These are phyloP conservation scores for Aspergillus sp. DNA, from an alignment of 2,329 filamentous ascomycete genomes.

Conservation along the genomic window DNA sequence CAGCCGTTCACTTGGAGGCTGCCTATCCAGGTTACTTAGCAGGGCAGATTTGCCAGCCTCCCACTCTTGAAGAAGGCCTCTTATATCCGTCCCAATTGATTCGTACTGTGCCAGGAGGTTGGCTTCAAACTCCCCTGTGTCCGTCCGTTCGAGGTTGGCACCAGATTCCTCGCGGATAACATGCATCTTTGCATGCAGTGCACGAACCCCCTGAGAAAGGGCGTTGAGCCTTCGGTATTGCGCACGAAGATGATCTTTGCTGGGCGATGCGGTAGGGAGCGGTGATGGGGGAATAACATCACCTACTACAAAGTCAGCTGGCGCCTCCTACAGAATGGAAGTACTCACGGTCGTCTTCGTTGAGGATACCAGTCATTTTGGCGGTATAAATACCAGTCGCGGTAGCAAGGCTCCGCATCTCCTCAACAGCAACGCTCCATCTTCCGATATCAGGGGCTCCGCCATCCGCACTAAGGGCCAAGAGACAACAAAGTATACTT, in stretches of 20 bases:
- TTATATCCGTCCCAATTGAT: conserved; percentile 80
- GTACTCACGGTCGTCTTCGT: conserved; percentile 67
- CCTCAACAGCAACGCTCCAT: conserved; percentile 70
- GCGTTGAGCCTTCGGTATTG: conserved; percentile 83
- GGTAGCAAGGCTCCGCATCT: conserved; percentile 57
- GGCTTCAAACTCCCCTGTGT: conserved; percentile 60
- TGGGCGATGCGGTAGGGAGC: conserved; percentile 59
- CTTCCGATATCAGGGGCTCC: conserved; percentile 65
- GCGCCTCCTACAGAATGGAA: not conserved
- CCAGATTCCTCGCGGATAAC: conserved; percentile 84
- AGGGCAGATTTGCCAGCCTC: conserved; percentile 77
- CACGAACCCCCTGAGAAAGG: conserved; percentile 80
- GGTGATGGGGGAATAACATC: conserved; percentile 42
- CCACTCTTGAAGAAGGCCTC: conserved; percentile 72
- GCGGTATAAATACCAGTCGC: conserved; percentile 55
- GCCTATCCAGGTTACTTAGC: conserved; percentile 69
- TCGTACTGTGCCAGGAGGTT: conserved; percentile 85
- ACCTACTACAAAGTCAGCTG: conserved; percentile 16
- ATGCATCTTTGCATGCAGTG: conserved; percentile 89
- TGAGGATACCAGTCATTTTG: conserved; percentile 59
- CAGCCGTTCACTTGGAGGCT: conserved; percentile 54
- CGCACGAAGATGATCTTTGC: conserved; percentile 73
- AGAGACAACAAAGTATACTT: conserved; percentile 75
- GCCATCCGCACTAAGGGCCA: conserved; percentile 76
- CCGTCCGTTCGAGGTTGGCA: conserved; percentile 63